These are phyloP conservation scores for Calonectria pseudoturangicola DNA, from an alignment of 2,329 filamentous ascomycete species.

Conservation along the genomic window DNA sequence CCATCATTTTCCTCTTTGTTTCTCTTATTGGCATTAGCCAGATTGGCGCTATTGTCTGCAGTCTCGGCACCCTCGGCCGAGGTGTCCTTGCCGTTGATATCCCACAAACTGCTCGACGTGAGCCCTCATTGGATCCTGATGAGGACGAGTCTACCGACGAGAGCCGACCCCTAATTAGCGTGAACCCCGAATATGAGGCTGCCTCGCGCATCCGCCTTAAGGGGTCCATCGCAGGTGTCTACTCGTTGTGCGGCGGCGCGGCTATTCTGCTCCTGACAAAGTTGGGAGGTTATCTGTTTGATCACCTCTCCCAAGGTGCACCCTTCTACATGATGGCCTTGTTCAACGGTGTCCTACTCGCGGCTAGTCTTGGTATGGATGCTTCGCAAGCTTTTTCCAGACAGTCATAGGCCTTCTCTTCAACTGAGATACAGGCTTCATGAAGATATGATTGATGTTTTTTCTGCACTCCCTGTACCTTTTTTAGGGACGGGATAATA, in stretches of 20 bases:
- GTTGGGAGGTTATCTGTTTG: constrained; percentile 90
- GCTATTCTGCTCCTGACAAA: constrained; percentile 96
- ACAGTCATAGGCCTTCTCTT: constrained; percentile 31
- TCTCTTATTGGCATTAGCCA: constrained; percentile 92
- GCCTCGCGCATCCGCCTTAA: constrained; percentile 80
- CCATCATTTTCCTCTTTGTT: constrained; percentile 84
- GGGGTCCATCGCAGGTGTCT: constrained; percentile 95
- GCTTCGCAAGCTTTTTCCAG: constrained; percentile 63
- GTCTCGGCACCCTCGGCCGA: constrained; percentile 88
- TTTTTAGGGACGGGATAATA: constrained; percentile 11
- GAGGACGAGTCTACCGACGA: constrained; percentile 65
- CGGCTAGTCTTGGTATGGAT: constrained; percentile 72
- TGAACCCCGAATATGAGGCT: constrained; percentile 56
- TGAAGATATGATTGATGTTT: constrained; percentile 44
- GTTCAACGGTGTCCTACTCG: constrained; percentile 86
- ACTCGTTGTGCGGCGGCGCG: constrained; percentile 91
- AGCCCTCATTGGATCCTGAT: constrained; percentile 57
- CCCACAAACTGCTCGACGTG: constrained; percentile 49
- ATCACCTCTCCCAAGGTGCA: constrained; percentile 81
- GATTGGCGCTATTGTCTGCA: constrained; percentile 97
- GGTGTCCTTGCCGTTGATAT: constrained; percentile 80
- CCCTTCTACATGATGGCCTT: constrained; percentile 96
- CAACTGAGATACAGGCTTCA: constrained; percentile 30
- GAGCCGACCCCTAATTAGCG: constrained; percentile 62
- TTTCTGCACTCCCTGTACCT: neutral